These are phyloP conservation scores for Zarea fungicola DNA, from an alignment of 2,329 filamentous ascomycete genomes.

Conservation along the genomic window DNA sequence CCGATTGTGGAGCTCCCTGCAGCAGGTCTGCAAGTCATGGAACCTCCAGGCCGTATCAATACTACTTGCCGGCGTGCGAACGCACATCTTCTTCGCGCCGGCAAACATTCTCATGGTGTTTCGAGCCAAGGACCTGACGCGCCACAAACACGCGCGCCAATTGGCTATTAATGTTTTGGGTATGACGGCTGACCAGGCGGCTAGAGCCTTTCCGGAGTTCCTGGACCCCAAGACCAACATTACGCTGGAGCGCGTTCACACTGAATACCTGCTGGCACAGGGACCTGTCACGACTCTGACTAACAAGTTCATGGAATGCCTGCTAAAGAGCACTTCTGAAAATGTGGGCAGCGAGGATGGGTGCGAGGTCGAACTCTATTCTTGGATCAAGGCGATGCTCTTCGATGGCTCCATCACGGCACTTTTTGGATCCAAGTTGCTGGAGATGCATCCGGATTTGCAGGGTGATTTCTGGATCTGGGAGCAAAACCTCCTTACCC, in stretches of 20 bases:
- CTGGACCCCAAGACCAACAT: neutral
- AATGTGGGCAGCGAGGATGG: neutral
- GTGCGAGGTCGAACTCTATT: neutral
- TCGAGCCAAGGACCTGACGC: neutral
- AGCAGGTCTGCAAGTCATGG: neutral
- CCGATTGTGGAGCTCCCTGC: neutral
- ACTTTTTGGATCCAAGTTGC: neutral
- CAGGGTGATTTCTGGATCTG: neutral
- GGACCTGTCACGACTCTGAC: neutral
- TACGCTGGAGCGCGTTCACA: neutral
- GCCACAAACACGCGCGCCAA: neutral
- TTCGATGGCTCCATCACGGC: neutral
- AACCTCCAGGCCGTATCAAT: neutral
- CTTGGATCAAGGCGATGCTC: neutral
- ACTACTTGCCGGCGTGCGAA: neutral
- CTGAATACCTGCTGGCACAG: neutral
- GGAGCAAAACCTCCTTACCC: neutral
- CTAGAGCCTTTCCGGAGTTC: neutral
- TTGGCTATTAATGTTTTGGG: neutral
- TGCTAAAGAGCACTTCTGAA: neutral
- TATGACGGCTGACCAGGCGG: neutral
- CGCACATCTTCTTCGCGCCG: neutral
- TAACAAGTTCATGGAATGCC: neutral
- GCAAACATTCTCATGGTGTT: neutral
- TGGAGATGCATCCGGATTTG: neutral